phyloP scores from a whole-genome alignment of 306 rosid species.

The Spatholobus suberectus region DNA sequence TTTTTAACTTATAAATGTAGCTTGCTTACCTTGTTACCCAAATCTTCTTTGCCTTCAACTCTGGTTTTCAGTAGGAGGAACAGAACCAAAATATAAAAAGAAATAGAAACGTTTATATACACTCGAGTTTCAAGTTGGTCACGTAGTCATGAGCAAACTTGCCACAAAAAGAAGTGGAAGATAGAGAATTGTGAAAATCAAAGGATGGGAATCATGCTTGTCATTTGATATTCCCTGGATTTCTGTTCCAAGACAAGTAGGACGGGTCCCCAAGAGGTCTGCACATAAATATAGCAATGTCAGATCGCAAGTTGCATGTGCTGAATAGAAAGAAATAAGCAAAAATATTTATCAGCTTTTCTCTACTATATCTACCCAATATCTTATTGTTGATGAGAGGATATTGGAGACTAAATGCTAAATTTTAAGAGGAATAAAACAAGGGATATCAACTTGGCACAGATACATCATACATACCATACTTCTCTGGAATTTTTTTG shows the following conservation, averaged over 20 bases:
- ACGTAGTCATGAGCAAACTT: constrained; percentile 27
- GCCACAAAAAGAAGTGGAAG: background rate
- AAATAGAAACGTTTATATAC: constrained; percentile 33
- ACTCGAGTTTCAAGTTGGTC: constrained; percentile 25
- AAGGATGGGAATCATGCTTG: constrained; percentile 6
- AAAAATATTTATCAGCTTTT: too few species aligned
- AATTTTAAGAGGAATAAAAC: background rate
- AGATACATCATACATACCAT: too few species aligned
- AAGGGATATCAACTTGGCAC: background rate
- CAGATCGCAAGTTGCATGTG: background rate
- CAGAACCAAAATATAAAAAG: background rate
- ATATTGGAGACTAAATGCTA: background rate
- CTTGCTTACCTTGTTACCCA: too few species aligned
- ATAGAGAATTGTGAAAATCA: background rate
- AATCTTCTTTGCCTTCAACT: too few species aligned
- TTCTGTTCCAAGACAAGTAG: constrained; percentile 88
- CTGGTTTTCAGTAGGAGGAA: too few species aligned
- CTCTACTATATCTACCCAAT: too few species aligned
- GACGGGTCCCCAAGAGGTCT: constrained; percentile 96
- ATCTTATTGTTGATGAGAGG: background rate
- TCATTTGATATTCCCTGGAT: constrained; percentile 46
- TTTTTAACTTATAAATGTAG: too few species aligned
- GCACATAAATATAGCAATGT: constrained; percentile 49
- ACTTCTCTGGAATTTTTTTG: too few species aligned
- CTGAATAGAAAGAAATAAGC: background rate